These are phyloP conservation scores for Rhytidiadelphus loreus DNA, from an alignment of 225 moss, liverwort and hornwort genomes.

Conservation along the genomic window DNA sequence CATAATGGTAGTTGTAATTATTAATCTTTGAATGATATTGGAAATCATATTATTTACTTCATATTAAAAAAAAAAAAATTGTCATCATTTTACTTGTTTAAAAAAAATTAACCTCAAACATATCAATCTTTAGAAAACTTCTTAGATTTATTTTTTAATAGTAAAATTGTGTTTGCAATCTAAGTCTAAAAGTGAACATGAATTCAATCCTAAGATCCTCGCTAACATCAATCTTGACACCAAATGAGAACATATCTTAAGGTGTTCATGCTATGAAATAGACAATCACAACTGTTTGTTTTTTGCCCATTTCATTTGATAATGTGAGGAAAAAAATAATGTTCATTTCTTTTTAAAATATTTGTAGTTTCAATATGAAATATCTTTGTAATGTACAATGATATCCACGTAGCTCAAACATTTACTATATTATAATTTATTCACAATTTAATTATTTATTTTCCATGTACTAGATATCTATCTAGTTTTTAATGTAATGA, in stretches of 20 bases:
- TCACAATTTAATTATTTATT: not conserved
- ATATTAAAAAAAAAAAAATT: too few relatives aligned
- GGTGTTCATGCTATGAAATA: not conserved
- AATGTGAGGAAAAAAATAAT: not conserved
- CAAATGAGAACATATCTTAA: not conserved
- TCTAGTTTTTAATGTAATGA: too few relatives aligned
- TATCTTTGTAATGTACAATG: too few relatives aligned
- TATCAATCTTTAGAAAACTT: too few relatives aligned
- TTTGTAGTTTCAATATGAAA: not conserved
- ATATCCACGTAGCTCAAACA: not conserved
- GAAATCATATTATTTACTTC: not conserved
- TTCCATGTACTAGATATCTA: not conserved
- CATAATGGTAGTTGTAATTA: not conserved
- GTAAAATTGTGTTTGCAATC: too few relatives aligned
- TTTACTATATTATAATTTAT: not conserved
- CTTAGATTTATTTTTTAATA: not conserved
- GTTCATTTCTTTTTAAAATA: not conserved
- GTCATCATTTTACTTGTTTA: too few relatives aligned
- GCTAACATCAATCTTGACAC: not conserved
- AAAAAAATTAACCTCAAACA: too few relatives aligned
- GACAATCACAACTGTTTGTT: not conserved
- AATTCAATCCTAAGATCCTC: not conserved
- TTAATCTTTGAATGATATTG: not conserved
- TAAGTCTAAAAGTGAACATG: not conserved
- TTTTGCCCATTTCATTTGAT: not conserved